Evolutionary conservation across 176 grass and related monocot species (phyloP).

Genomic region (Oryza australiensis): DNA sequence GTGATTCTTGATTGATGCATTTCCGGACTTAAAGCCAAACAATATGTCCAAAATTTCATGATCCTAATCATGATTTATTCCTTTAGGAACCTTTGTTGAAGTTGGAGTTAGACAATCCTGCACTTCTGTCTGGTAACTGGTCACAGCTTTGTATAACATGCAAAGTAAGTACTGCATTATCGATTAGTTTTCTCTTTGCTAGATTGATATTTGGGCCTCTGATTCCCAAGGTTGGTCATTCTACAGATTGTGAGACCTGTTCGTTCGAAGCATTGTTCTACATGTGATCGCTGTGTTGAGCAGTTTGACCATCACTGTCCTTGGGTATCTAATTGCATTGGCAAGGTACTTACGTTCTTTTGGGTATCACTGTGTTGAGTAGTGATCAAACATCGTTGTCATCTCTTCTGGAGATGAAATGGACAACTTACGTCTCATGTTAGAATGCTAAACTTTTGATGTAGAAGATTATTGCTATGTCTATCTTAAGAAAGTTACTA

Average conservation of each 20-base stretch:
- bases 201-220: slow-evolving; percentile 32
- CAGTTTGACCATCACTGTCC: slow-evolving; percentile 99
- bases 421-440: background rate
- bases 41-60: slow-evolving; percentile 18
- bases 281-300: slow-evolving; percentile 98
- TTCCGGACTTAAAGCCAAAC: slow-evolving; percentile 27
- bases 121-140: slow-evolving; percentile 88
- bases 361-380: background rate
- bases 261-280: slow-evolving; percentile 94
- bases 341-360: slow-evolving; percentile 64
- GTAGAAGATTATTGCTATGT: slow-evolving; percentile 5
- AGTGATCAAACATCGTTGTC: background rate
- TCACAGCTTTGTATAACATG: slow-evolving; percentile 96
- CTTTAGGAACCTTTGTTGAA: slow-evolving; percentile 93
- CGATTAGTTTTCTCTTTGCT: slow-evolving; percentile 19
- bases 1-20: slow-evolving; percentile 5
- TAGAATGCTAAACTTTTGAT: background rate
- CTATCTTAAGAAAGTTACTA: background rate
- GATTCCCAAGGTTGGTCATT: slow-evolving; percentile 36
- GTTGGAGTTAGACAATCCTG: slow-evolving; percentile 82
- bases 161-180: slow-evolving; percentile 63
- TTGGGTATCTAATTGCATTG: slow-evolving; percentile 99
- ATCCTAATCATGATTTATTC: slow-evolving; percentile 29
- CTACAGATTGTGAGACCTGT: slow-evolving; percentile 90
- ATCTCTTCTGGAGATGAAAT: slow-evolving; percentile 22